These are phyloP conservation scores for Trypanosoma grayi DNA, from an alignment of 208 protist genomes.

Conservation along the genomic window DNA sequence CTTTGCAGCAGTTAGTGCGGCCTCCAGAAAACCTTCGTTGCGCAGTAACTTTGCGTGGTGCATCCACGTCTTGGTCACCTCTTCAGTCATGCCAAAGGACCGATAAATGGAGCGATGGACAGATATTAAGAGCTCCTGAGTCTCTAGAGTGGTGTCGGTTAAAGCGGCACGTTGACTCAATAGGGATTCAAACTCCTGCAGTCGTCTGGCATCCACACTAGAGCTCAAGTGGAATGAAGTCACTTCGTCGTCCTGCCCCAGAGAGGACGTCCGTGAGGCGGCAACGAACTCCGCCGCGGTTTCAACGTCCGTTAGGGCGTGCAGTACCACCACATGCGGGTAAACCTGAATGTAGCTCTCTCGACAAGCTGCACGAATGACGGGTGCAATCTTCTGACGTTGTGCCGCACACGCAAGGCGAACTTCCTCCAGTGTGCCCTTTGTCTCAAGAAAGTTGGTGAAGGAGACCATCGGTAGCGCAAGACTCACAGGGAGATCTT, in stretches of 20 bases:
- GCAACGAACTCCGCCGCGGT: constrained; percentile 39
- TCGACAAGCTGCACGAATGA: constrained; percentile 50
- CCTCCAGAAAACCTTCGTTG: constrained; percentile 69
- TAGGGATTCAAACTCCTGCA: constrained; percentile 21
- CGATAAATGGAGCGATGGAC: constrained; percentile 79
- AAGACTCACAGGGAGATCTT: constrained; percentile 35
- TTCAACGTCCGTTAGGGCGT: constrained; percentile 80
- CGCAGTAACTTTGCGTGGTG: constrained; percentile 77
- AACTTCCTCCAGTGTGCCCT: constrained; percentile 21
- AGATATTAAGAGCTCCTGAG: constrained; percentile 77
- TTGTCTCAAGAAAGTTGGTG: constrained; percentile 15
- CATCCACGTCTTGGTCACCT: constrained; percentile 77
- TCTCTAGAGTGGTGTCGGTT: constrained; percentile 60
- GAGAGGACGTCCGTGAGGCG: background rate
- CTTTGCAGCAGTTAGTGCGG: constrained; percentile 66
- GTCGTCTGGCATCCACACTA: background rate
- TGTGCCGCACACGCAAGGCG: constrained; percentile 17
- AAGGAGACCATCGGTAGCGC: constrained; percentile 34
- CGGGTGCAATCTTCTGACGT: constrained; percentile 47
- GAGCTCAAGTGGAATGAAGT: background rate
- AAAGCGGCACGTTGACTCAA: constrained; percentile 39
- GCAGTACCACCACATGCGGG: constrained; percentile 57
- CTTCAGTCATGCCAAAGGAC: constrained; percentile 46
- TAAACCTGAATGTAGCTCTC: constrained; percentile 80
- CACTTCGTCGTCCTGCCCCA: background rate